Evolutionary conservation across 2,329 filamentous ascomycete species (phyloP), one percentile per base, ranked within the genome.

Genomic region (Fonsecaea pedrosoi): DNA sequence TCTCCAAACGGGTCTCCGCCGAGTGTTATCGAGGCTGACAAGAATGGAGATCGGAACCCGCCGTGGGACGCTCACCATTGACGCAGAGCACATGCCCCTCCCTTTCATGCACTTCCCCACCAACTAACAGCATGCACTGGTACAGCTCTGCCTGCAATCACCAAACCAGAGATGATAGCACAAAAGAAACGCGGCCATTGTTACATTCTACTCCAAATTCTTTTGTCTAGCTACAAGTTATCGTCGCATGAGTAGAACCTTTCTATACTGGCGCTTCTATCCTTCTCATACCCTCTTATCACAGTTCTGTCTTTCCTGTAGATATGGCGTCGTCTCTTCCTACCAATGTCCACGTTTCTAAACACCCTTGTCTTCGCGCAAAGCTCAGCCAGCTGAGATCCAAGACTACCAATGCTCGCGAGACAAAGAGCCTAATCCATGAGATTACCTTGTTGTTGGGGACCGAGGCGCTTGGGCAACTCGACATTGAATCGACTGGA

Each of bases 321-420:
- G 59, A 45, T 32, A 72, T 72, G 69, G 59, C 64, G 60, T 76
- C 77, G 72, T 64, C 75, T 62, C 77, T 86, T 37, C 85, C 85
- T 18, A 70, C 78, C 58, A 89, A 88, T 75, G 82, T 87, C 40
- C 92, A 95, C 81, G 82, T 97, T 77, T 97, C 93, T 45, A 83
- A 82, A 15, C 94, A 98, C 79, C 94, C 94, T 40, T 96, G 92
- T 79, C 85, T 97, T 50, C 84, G 86, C 74, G 92, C 91, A 73
- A 98, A 98, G 84, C 88, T 98, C 74, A 94, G 91, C 73, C 92
- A 95, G 81, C 87, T 98, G 55, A 90, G 94, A 67, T 95, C 92
- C 48, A 84, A 87, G 64, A 84, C 82, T 50, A 88, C 91, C 59
- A 86, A 84, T 66, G 84, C 92, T 3, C 86, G 89, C 67, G 92